Evolutionary conservation across 768 basidiomycete genomes (phyloP), one percentile per base, ranked within the genome.

Genomic region (Russula dissimulans): DNA sequence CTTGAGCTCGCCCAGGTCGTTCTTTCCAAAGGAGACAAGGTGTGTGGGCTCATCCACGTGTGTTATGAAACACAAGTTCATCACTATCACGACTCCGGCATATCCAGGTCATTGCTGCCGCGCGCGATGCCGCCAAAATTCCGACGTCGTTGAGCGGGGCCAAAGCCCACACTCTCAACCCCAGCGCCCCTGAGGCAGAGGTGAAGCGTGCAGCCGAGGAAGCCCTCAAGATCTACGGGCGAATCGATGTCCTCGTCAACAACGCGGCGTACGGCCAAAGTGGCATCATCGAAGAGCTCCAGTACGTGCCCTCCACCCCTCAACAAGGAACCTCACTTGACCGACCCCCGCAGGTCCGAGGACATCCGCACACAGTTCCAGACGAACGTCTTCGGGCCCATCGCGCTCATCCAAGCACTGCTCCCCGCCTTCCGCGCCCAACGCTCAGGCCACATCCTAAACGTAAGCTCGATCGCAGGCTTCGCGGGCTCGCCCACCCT

Each of bases 181-280:
- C 54, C 3, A 54, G 44, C 26, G 26, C 32, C 12, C 55, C 55
- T 17, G 56, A 53, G 1, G 38, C 43, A n/a, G 55, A 60, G 9
- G 52, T 64, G 12, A 48, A 54, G 18, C 15, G 32, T 9, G 54
- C 43, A 1, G 22, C 44, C 6, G 26, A 12, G 9, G 55, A 52
- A 22, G 59, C 62, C 17, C 50, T 57, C 31, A 22, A 56, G 15
- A 44, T 64, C 18, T 57, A 60, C 14, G 62, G 62, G 6, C 58
- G 62, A 43, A 56, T 60, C 36, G 55, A 60, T 7, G 56, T 61
- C n/a, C 54, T 60, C 44, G 45, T 50, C 6, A 60, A 60, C 59
- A 60, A 60, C 11, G 55, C 55, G 3, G 45, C 51, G 11, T 60
- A 54, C 39, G 47, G 41, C 15, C 46, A 43, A 11, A 14, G 15